Conservation (phyloP, 2,329 filamentous ascomycete genomes). For the Pestalotiopsis sp. region DNA sequence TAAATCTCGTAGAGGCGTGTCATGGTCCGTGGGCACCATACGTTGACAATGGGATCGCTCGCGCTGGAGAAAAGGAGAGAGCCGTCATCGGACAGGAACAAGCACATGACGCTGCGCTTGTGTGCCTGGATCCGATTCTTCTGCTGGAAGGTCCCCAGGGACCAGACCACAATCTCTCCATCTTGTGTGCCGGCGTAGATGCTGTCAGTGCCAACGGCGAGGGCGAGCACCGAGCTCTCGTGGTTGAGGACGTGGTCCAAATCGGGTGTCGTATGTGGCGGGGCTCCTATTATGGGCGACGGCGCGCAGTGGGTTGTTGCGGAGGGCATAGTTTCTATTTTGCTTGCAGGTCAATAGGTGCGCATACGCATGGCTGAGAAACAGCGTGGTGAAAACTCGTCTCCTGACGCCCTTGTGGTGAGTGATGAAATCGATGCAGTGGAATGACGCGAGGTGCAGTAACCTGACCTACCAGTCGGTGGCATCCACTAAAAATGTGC, state of each 20-base stretch:
- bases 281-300: constrained; percentile 29
- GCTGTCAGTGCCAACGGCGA: constrained; percentile 78
- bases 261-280: constrained; percentile 51
- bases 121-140: constrained; percentile 83
- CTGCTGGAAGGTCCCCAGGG: constrained; percentile 83
- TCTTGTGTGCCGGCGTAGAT: constrained; percentile 93
- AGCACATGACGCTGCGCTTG: constrained; percentile 84
- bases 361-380: background rate
- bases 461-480: background rate
- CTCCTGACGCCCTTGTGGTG: background rate
- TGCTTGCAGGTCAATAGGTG: constrained; percentile 16
- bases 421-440: background rate
- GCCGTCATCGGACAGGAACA: constrained; percentile 77
- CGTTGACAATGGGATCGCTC: constrained; percentile 91
- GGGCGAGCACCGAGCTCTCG: constrained; percentile 77
- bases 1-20: constrained; percentile 85
- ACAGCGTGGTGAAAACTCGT: background rate
- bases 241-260: constrained; percentile 77
- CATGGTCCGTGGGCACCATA: constrained; percentile 82
- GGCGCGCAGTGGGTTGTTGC: constrained; percentile 22
- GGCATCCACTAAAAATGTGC: background rate
- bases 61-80: constrained; percentile 87
- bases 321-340: constrained; percentile 25
- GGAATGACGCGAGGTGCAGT: no score
- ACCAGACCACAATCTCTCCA: constrained; percentile 92